These are phyloP conservation scores for Hydnum rufescens DNA, from an alignment of 768 basidiomycete genomes.

Conservation along the genomic window DNA sequence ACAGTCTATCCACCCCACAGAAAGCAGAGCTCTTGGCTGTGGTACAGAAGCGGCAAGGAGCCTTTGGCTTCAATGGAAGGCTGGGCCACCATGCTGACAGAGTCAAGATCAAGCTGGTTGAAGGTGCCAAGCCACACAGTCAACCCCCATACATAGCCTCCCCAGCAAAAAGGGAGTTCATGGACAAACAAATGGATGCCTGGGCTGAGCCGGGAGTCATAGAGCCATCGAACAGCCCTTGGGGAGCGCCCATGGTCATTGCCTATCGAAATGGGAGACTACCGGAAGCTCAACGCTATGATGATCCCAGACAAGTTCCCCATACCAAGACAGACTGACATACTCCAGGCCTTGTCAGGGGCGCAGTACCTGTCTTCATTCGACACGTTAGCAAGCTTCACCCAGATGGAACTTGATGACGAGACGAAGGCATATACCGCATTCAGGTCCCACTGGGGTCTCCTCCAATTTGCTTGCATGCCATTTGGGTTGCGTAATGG, in stretches of 20 bases:
- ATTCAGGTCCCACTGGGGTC: slow-evolving; percentile 22
- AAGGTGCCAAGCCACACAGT: slow-evolving; percentile 13
- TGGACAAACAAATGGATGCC: slow-evolving; percentile 16
- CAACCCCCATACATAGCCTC: slow-evolving; percentile 15
- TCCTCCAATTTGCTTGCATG: slow-evolving; percentile 25
- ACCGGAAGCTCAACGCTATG: too few relatives aligned
- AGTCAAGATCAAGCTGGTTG: slow-evolving; percentile 15
- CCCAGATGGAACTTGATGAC: slow-evolving; percentile 19
- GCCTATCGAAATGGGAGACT: too few relatives aligned
- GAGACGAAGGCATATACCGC: slow-evolving; percentile 20
- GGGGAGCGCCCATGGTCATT: slow-evolving; percentile 16
- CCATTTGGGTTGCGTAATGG: slow-evolving; percentile 23
- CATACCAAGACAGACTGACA: slow-evolving; percentile 7
- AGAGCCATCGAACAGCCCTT: slow-evolving; percentile 24
- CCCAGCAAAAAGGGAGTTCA: slow-evolving; percentile 13
- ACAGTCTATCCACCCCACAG: neutral
- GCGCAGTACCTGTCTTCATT: slow-evolving; percentile 19
- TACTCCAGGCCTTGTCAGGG: slow-evolving; percentile 17
- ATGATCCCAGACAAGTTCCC: slow-evolving; percentile 2
- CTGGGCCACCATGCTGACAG: slow-evolving; percentile 16
- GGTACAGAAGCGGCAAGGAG: slow-evolving; percentile 10
- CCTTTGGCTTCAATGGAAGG: slow-evolving; percentile 18
- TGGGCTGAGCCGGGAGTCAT: slow-evolving; percentile 23
- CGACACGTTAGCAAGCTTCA: slow-evolving; percentile 24
- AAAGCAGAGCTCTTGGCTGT: neutral